phyloP scores from a whole-genome alignment of 345 rosid genomes.

The Salix koriyanagi region DNA sequence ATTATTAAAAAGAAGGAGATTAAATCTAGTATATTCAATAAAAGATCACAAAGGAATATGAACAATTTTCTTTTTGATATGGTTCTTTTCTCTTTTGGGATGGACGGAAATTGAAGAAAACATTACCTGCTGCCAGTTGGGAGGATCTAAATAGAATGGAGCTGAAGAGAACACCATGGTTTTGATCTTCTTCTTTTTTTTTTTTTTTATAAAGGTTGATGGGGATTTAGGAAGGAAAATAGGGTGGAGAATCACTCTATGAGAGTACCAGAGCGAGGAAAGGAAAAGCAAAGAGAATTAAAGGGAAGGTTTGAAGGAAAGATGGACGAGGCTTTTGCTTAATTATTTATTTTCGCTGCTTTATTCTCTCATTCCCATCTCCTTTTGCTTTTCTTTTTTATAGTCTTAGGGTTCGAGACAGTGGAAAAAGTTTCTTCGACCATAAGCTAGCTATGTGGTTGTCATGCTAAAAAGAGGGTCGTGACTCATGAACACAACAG shows the following conservation, averaged over 20 bases:
- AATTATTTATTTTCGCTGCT: slow-evolving; percentile 16
- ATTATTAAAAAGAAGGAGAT: slow-evolving; percentile 19
- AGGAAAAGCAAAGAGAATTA: slow-evolving; percentile 29
- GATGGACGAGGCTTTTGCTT: slow-evolving; percentile 28
- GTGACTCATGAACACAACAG: slow-evolving; percentile 30
- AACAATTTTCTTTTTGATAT: slow-evolving; percentile 46
- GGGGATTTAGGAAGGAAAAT: slow-evolving; percentile 49
- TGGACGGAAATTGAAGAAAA: slow-evolving; percentile 28
- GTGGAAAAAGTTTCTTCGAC: slow-evolving; percentile 55
- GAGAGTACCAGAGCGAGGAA: slow-evolving; percentile 43
- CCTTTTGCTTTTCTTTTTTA: slow-evolving; percentile 44
- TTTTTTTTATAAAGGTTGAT: slow-evolving; percentile 58
- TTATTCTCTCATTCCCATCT: slow-evolving; percentile 32
- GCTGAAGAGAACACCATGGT: slow-evolving; percentile 70
- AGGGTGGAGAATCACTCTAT: slow-evolving; percentile 66
- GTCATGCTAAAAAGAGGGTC: slow-evolving; percentile 29
- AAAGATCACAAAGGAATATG: slow-evolving; percentile 44
- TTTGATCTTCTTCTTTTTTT: slow-evolving; percentile 28
- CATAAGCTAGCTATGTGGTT: slow-evolving; percentile 35
- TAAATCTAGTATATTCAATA: slow-evolving; percentile 46
- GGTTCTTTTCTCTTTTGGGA: slow-evolving; percentile 7
- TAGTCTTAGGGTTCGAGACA: slow-evolving; percentile 54
- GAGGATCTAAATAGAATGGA: slow-evolving; percentile 61
- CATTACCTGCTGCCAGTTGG: slow-evolving; percentile 70
- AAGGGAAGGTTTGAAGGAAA: slow-evolving; percentile 18